Evolutionary conservation across 2,329 filamentous ascomycete genomes (phyloP), one percentile per base, ranked within the genome.

Genomic region (Mariannaea elegans): DNA sequence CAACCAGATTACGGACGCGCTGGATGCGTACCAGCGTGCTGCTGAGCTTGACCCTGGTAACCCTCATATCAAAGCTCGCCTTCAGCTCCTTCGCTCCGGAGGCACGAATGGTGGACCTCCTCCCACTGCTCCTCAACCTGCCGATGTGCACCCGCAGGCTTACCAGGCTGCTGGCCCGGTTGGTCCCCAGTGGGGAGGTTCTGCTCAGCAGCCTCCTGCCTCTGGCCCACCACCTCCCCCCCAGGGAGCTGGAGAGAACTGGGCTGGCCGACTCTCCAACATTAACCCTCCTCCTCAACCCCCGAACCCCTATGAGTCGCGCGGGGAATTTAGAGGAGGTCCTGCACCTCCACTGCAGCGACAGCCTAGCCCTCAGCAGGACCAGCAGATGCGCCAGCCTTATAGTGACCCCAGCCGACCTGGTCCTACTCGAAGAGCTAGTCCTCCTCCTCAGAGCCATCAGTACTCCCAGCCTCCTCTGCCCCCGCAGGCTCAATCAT

Each of bases 1-100:
- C 83, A 98, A 98, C 79, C 95, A 99, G 78, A 97, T 97, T 59
- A 92, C 89, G 51, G 95, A 99, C 81, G 95, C 95, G 1, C 84
- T 98, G 42, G 95, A 99, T 76, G 95, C 95, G 6, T 99, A 98
- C 75, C 91, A 94, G 72, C 88, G 95, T 67, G 95, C 95, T 38
- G 94, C 94, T 32, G 95, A 99, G 75, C 87, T 99, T 65, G 95
- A 99, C 73, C 94, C 95, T 0, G 84, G 82, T 62, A 98, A 99
- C 73, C 91, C 92, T 36, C 94, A 98, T 76, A 98, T 99, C 82
- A 98, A 98, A 78, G 93, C 94, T 58, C 89, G 95, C 62, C 83
- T 99, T 62, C 92, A 97, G 74, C 84, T 99, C 45, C 86, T 99
- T 57, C 91, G 95, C 59, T 94, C 87, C 65, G 92, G 92, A 16